Evolutionary conservation across 2,329 filamentous ascomycete genomes (phyloP), one percentile per base, ranked within the genome.

Genomic region (Sclerotinia spermophila): DNA sequence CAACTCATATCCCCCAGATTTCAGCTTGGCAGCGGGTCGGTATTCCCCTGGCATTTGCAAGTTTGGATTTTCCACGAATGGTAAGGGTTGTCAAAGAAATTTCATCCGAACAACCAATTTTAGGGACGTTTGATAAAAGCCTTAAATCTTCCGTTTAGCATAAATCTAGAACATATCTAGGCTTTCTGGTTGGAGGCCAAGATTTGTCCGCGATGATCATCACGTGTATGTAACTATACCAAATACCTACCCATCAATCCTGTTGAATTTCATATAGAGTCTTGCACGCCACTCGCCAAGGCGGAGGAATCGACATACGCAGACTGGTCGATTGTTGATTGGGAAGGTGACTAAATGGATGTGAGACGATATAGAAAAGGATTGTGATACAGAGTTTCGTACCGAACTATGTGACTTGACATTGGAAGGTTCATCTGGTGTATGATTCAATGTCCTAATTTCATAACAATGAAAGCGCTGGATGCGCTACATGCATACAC

Each of bases 161-260:
- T 59, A 27, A 61, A 68, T 61, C 51, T 51, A 61, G 40, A 68
- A 38, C 44, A 27, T 17, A 27, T 42, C n/a, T 33, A 27, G 35
- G 53, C 30, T 24, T 35, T 67, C 65, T 60, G 65, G 40, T 67
- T 67, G 65, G 65, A 60, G 66, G 66, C 24, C 3, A n/a, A 21
- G 33, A 38, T 45, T 68, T 61, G 30, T 61, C 66, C 66, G 66
- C 30, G 42, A 68, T 4, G 24, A 27, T 60, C 24, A 38, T 61
- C 66, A 61, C 53, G 53, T 48, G 53, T 48, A n/a, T 13, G 48
- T 27, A 58, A 42, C 24, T 33, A 60, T 8, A 27, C 40, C 42
- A 40, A 55, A 67, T n/a, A 67, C 21, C 42, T 45, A 48, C 27
- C 61, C 44, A 27, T 35, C 30, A 17, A 6, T 64, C 42, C 35